Percentiles rank a stretch among this genome's conserved stretches.
Conservation (phyloP, 441 rosid species). For the Populus hybrid region DNA sequence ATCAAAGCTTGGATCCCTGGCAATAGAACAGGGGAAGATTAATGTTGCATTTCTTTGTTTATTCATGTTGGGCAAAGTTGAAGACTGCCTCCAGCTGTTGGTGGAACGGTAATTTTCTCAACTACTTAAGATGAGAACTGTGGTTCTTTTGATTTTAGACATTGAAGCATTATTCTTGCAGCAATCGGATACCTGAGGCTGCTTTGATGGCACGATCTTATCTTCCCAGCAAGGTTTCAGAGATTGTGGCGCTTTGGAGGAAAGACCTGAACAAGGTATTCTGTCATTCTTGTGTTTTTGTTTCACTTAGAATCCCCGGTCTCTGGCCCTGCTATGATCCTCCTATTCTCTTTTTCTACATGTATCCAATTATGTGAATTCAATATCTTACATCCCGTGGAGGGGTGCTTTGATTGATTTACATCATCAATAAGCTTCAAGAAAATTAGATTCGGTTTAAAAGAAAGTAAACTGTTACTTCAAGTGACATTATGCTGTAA, state of each 20-base stretch:
- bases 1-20: constrained; percentile 64
- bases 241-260: constrained; percentile 91
- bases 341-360: background rate
- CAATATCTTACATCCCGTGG: no score
- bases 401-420: no score
- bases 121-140: constrained; percentile 12
- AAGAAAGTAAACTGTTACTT: background rate
- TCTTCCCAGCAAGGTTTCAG: constrained; percentile 96
- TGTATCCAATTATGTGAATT: background rate
- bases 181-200: constrained; percentile 99
- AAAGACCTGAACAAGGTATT: constrained; percentile 85
- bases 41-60: constrained; percentile 88
- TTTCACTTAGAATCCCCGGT: background rate
- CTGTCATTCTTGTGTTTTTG: constrained; percentile 4
- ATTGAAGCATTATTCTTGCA: constrained; percentile 38
- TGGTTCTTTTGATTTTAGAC: constrained; percentile 12
- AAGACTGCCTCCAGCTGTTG: constrained; percentile 89
- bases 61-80: constrained; percentile 90
- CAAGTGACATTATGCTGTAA: background rate
- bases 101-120: constrained; percentile 64
- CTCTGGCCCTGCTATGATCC: background rate
- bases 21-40: constrained; percentile 93
- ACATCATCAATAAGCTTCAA: no score
- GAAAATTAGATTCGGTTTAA: background rate
- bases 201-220: constrained; percentile 96